phyloP scores from a whole-genome alignment of 257 asterid genomes.

The Paulownia fortunei region DNA sequence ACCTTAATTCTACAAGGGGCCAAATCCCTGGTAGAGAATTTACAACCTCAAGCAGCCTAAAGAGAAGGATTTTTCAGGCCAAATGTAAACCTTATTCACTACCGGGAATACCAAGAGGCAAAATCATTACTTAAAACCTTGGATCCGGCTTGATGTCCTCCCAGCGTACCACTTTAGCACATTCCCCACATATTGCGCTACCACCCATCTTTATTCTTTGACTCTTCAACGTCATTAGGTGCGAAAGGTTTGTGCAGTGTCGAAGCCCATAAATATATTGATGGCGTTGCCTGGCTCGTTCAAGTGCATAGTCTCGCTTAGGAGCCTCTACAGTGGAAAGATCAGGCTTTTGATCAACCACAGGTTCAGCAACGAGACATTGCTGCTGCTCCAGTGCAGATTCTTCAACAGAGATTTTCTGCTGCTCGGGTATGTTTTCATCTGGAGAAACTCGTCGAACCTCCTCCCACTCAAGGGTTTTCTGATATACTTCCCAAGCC shows the following conservation, averaged over 20 bases:
- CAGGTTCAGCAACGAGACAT: slow-evolving; percentile 20
- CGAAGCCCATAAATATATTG: slow-evolving; percentile 51
- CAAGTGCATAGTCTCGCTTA: slow-evolving; percentile 41
- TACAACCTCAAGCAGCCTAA: neutral
- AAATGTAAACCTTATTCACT: no score
- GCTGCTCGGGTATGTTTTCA: slow-evolving; percentile 50
- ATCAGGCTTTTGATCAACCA: slow-evolving; percentile 34
- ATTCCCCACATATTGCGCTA: slow-evolving; percentile 84
- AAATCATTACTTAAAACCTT: slow-evolving; percentile 2
- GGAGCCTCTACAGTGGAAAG: slow-evolving; percentile 37
- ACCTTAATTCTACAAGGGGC: neutral
- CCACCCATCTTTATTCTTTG: slow-evolving; percentile 70
- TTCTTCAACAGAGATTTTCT: slow-evolving; percentile 31
- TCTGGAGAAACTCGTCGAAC: slow-evolving; percentile 59
- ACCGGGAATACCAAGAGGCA: neutral
- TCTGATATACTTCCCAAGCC: slow-evolving; percentile 96
- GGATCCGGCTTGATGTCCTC: slow-evolving; percentile 54
- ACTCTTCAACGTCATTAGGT: slow-evolving; percentile 69
- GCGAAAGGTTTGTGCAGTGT: slow-evolving; percentile 77
- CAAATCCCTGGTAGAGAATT: neutral
- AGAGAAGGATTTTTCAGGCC: neutral
- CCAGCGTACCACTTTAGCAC: slow-evolving; percentile 78
- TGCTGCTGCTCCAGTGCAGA: slow-evolving; percentile 37
- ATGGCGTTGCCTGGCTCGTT: slow-evolving; percentile 49
- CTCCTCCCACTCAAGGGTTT: slow-evolving; percentile 89